Evolutionary conservation across 2,329 filamentous ascomycete genomes (phyloP).

Genomic region (Emydomyces testavorans): DNA sequence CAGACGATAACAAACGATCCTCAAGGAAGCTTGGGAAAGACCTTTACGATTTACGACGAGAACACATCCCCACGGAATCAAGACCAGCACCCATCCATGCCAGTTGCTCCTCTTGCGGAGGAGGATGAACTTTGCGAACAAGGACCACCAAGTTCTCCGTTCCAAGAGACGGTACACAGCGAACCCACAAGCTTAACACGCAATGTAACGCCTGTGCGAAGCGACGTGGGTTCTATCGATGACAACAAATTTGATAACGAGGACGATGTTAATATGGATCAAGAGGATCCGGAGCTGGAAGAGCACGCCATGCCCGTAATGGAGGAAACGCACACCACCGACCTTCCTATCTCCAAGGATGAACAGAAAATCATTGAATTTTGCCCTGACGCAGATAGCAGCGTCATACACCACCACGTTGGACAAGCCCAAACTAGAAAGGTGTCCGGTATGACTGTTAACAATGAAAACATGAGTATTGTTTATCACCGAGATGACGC

Average conservation of each 20-base stretch:
- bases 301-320: neutral
- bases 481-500: constrained; percentile 25
- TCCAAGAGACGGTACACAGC: constrained; percentile 24
- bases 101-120: neutral
- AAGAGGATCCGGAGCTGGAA: constrained; percentile 3
- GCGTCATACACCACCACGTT: constrained; percentile 13
- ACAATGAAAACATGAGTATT: constrained; percentile 35
- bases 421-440: constrained; percentile 13
- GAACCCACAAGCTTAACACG: constrained; percentile 19
- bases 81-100: neutral
- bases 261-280: constrained; percentile 11
- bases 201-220: constrained; percentile 14
- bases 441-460: constrained; percentile 28
- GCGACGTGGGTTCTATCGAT: constrained; percentile 19
- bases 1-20: constrained; percentile 18
- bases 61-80: neutral
- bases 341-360: neutral
- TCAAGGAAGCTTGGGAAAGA: neutral
- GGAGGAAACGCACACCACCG: neutral
- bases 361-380: neutral
- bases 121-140: constrained; percentile 15
- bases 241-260: neutral
- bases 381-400: constrained; percentile 3
- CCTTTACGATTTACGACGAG: constrained; percentile 8
- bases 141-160: constrained; percentile 29